A percentile compares a stretch with the other conserved stretches of the same genome.
Evolutionary conservation across 2,329 filamentous ascomycete genomes (phyloP).

Genomic region (Thielaviopsis ethacetica): DNA sequence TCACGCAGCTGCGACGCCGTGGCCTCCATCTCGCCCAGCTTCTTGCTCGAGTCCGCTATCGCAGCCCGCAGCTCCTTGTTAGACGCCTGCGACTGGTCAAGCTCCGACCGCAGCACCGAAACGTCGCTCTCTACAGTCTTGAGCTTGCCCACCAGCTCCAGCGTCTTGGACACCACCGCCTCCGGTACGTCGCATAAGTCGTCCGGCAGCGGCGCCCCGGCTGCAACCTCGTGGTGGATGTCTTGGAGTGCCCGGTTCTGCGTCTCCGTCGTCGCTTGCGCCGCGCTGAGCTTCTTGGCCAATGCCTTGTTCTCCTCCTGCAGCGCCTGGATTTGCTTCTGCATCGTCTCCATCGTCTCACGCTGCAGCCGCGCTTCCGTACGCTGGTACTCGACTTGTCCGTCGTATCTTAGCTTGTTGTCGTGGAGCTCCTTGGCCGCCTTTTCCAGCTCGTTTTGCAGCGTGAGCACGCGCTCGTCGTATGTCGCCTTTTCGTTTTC

Average conservation of each 20-base stretch:
- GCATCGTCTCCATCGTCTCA: constrained; percentile 41
- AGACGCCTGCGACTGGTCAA: constrained; percentile 40
- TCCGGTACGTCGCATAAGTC: constrained; percentile 44
- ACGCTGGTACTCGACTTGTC: constrained; percentile 45
- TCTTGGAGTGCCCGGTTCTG: constrained; percentile 40
- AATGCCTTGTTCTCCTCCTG: constrained; percentile 38
- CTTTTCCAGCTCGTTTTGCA: constrained; percentile 57
- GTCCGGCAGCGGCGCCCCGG: constrained; percentile 33
- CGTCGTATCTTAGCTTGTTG: constrained; percentile 40
- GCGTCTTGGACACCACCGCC: constrained; percentile 38
- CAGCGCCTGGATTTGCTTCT: constrained; percentile 37
- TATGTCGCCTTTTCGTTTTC: constrained; percentile 63
- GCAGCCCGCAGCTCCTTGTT: constrained; percentile 41
- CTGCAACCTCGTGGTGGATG: constrained; percentile 41
- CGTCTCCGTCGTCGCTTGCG: constrained; percentile 34
- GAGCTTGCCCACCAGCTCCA: constrained; percentile 42
- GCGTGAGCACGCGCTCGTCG: constrained; percentile 48
- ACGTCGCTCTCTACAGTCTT: constrained; percentile 43
- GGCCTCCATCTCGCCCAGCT: constrained; percentile 34
- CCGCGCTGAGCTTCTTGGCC: constrained; percentile 31
- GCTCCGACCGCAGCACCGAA: constrained; percentile 44
- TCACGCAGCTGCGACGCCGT: constrained; percentile 37
- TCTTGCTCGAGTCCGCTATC: constrained; percentile 26
- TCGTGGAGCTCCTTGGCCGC: constrained; percentile 40
- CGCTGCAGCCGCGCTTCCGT: constrained; percentile 43